Conservation (phyloP, 2,329 filamentous ascomycete genomes). For the Teratosphaeriaceae sp. region DNA sequence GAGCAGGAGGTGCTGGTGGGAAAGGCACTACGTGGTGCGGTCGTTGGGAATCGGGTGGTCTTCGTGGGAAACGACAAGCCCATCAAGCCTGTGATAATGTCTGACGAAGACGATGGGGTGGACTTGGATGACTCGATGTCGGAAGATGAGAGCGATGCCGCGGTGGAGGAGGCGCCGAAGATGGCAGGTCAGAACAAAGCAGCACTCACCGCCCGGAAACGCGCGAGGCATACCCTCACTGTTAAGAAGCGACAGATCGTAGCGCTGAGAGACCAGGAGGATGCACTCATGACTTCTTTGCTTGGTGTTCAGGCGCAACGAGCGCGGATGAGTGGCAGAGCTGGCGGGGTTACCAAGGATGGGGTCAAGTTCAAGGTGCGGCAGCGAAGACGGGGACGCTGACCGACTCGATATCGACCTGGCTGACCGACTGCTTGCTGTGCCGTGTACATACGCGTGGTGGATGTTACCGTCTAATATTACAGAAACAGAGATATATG, state of each 20-base stretch:
- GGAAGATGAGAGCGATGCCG: constrained; percentile 13
- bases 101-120: constrained; percentile 1
- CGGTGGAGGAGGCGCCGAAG: constrained; percentile 19
- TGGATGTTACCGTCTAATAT: too few relatives aligned
- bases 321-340: constrained; percentile 53
- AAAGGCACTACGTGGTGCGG: constrained; percentile 16
- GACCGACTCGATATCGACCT: too few relatives aligned
- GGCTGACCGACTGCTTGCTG: too few relatives aligned
- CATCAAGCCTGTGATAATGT: constrained; percentile 5
- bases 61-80: constrained; percentile 32
- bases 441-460: too few relatives aligned
- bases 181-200: constrained; percentile 17
- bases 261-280: constrained; percentile 47
- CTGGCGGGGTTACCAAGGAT: constrained; percentile 57
- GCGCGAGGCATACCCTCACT: constrained; percentile 45
- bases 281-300: constrained; percentile 49
- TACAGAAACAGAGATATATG: too few relatives aligned
- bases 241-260: constrained; percentile 44
- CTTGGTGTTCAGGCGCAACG: constrained; percentile 53
- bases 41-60: constrained; percentile 28
- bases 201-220: constrained; percentile 36
- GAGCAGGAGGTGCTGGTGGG: constrained; percentile 29
- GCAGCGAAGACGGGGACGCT: constrained; percentile 51
- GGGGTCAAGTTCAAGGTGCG: constrained; percentile 59
- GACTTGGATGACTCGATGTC: constrained; percentile 7